Percentiles rank a stretch among this genome's conserved stretches.
These are phyloP conservation scores for Novymonas esmeraldas DNA, from an alignment of 208 protist species.

Conservation along the genomic window DNA sequence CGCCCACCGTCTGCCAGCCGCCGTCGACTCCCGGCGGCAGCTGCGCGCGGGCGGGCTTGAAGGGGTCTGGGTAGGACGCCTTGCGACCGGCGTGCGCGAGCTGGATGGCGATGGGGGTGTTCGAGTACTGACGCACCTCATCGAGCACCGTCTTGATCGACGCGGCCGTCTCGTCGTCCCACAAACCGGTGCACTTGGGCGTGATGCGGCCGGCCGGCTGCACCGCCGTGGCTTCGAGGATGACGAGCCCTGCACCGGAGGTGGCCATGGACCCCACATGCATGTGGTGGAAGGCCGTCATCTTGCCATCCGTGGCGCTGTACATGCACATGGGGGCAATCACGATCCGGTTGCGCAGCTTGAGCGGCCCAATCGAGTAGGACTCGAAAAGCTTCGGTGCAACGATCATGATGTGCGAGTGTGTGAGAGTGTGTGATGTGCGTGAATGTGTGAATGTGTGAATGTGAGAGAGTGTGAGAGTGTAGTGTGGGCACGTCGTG, in stretches of 20 bases:
- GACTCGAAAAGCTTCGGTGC: slow-evolving; percentile 25
- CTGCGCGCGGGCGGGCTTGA: neutral
- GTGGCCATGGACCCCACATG: slow-evolving; percentile 41
- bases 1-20: slow-evolving; percentile 40
- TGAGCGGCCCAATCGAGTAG: slow-evolving; percentile 24
- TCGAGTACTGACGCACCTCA: slow-evolving; percentile 37
- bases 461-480: too few species aligned
- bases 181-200: slow-evolving; percentile 40
- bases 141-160: slow-evolving; percentile 44
- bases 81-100: slow-evolving; percentile 77
- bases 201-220: slow-evolving; percentile 34
- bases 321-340: slow-evolving; percentile 47
- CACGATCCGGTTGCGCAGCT: slow-evolving; percentile 38
- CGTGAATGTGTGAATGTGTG: too few species aligned
- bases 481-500: too few species aligned
- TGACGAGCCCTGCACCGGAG: slow-evolving; percentile 50
- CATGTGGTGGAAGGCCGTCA: slow-evolving; percentile 41
- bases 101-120: slow-evolving; percentile 67
- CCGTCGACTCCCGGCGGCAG: neutral
- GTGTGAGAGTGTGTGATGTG: too few species aligned
- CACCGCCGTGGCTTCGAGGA: slow-evolving; percentile 55
- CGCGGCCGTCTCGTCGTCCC: slow-evolving; percentile 37
- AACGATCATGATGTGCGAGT: too few species aligned
- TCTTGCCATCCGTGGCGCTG: slow-evolving; percentile 27
- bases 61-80: slow-evolving; percentile 11